A percentile compares a stretch with the other conserved stretches of the same genome.
Evolutionary conservation across 2,329 filamentous ascomycete genomes (phyloP).

Genomic region (Ceratocystis papillata): DNA sequence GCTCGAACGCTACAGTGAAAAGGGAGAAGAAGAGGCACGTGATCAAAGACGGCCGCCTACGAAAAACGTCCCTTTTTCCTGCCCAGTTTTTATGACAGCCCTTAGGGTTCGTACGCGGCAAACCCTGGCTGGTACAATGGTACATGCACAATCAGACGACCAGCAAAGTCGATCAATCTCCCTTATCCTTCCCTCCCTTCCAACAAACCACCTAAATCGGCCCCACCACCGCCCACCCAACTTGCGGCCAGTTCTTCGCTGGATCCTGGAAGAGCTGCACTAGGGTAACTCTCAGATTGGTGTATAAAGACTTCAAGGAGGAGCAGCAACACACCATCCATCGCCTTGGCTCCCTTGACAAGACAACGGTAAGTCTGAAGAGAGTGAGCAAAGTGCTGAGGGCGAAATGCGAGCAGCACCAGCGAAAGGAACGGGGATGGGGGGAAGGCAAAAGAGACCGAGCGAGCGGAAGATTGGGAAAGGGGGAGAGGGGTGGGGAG

Average conservation of each 20-base stretch:
- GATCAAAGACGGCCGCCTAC: not conserved
- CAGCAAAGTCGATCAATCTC: not conserved
- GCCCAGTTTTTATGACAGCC: no score
- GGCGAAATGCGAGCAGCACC: not conserved
- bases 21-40: not conserved
- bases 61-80: no score
- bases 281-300: slow-evolving; percentile 9
- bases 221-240: not conserved
- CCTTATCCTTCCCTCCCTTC: not conserved
- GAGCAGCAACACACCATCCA: not conserved
- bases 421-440: not conserved
- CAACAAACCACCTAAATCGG: not conserved
- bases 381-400: not conserved
- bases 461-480: not conserved
- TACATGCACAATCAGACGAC: not conserved
- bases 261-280: slow-evolving; percentile 8
- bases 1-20: not conserved
- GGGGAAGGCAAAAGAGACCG: not conserved
- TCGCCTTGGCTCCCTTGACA: not conserved
- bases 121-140: no score
- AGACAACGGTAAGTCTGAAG: not conserved
- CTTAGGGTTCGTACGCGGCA: not conserved
- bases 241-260: not conserved
- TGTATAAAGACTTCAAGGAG: slow-evolving; percentile 5
- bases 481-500: not conserved